Evolutionary conservation across 805 yeast species (phyloP).

Genomic region (Yamadazyma laniorum): DNA sequence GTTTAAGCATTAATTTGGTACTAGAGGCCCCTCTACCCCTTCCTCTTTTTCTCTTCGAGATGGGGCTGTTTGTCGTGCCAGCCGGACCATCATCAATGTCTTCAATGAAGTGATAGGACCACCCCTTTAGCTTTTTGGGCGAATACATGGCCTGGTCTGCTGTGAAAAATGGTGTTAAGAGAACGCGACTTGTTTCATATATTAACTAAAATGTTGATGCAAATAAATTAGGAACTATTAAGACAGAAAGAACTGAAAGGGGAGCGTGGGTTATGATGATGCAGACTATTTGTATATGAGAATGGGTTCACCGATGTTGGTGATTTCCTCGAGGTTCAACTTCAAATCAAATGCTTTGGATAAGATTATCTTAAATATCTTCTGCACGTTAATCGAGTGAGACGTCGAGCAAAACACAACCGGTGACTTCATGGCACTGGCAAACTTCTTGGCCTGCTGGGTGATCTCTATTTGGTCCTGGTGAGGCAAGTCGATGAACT

Average conservation of each 20-base stretch:
- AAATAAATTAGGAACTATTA: too few species aligned
- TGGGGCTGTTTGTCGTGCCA: not conserved
- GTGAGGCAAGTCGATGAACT: slow-evolving; percentile 72
- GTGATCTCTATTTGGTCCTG: slow-evolving; percentile 85
- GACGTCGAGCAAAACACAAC: slow-evolving; percentile 87
- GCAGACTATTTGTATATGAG: slow-evolving; percentile 54
- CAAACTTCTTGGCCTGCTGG: slow-evolving; percentile 77
- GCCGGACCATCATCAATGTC: not conserved
- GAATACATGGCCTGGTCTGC: too few species aligned
- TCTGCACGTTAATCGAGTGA: slow-evolving; percentile 89
- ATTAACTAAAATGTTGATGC: too few species aligned
- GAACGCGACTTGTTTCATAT: too few species aligned
- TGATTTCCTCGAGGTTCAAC: slow-evolving; percentile 79
- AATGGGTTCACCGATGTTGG: slow-evolving; percentile 87
- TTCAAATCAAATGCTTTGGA: slow-evolving; percentile 88
- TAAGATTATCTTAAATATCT: slow-evolving; percentile 85
- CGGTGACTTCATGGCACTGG: slow-evolving; percentile 83
- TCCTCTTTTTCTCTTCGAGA: not conserved
- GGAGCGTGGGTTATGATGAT: too few species aligned
- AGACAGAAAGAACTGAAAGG: too few species aligned
- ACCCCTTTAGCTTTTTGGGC: not conserved
- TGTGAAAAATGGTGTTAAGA: too few species aligned
- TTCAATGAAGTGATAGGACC: not conserved
- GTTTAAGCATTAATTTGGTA: slow-evolving; percentile 14
- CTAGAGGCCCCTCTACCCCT: slow-evolving; percentile 10